Evolutionary conservation across 2,329 filamentous ascomycete species (phyloP).

Genomic region (Magnaporthiopsis incrustans): DNA sequence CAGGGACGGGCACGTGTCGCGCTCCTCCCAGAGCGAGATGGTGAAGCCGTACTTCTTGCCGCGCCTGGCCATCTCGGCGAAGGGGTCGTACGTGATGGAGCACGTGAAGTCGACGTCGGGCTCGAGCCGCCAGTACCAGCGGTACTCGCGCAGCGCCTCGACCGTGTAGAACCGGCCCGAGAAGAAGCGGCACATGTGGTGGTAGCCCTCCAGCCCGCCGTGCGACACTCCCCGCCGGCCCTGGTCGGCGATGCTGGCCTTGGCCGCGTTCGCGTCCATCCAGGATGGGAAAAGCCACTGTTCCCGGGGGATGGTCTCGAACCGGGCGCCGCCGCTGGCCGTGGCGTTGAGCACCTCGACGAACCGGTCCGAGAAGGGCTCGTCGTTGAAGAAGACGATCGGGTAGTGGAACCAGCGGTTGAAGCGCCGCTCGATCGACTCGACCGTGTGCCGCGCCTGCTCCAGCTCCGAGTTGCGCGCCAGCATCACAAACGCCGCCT

Average conservation of each 20-base stretch:
- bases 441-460: conserved; percentile 30
- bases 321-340: conserved; percentile 27
- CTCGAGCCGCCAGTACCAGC: conserved; percentile 40
- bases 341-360: conserved; percentile 27
- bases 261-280: conserved; percentile 17
- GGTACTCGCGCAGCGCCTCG: conserved; percentile 31
- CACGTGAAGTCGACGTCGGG: conserved; percentile 36
- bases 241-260: conserved; percentile 17
- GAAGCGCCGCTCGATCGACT: conserved; percentile 33
- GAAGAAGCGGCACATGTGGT: conserved; percentile 31
- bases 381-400: conserved; percentile 37
- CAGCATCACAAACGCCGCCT: conserved; percentile 37
- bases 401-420: conserved; percentile 40
- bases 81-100: conserved; percentile 39
- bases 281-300: conserved; percentile 33
- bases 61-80: conserved; percentile 34
- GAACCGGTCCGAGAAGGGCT: conserved; percentile 32
- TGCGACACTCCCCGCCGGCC: conserved; percentile 26
- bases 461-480: conserved; percentile 35
- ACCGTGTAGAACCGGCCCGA: conserved; percentile 37
- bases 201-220: conserved; percentile 31
- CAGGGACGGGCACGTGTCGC: conserved; percentile 31
- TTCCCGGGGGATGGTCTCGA: conserved; percentile 31
- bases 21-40: conserved; percentile 34
- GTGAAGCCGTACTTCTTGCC: conserved; percentile 37